Conservation (phyloP, 2,329 filamentous ascomycete genomes). For the Zymoseptoria tritici region DNA sequence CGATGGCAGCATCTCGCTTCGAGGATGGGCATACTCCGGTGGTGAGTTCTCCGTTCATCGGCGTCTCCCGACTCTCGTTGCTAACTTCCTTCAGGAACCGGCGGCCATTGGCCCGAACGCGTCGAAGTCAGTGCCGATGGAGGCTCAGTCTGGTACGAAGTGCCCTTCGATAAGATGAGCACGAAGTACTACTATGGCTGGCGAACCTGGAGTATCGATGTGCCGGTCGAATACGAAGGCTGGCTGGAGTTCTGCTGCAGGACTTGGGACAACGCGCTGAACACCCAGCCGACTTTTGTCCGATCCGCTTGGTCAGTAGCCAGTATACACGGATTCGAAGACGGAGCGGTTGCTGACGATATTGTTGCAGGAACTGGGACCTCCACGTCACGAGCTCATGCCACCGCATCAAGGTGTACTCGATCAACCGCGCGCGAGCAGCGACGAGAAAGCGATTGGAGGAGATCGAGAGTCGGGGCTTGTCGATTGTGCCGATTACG, state of each 20-base stretch:
- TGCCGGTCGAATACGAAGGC: slow-evolving; percentile 49
- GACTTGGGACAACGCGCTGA: slow-evolving; percentile 41
- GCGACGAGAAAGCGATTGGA: slow-evolving; percentile 45
- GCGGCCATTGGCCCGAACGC: slow-evolving; percentile 45
- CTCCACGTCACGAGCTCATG: slow-evolving; percentile 58
- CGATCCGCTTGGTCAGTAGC: slow-evolving; percentile 35
- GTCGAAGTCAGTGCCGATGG: slow-evolving; percentile 59
- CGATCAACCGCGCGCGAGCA: slow-evolving; percentile 49
- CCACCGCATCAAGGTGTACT: slow-evolving; percentile 56
- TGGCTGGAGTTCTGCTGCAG: slow-evolving; percentile 41
- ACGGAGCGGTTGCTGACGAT: slow-evolving; percentile 2
- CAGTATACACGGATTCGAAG: neutral
- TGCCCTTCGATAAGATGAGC: slow-evolving; percentile 53
- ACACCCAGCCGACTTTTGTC: slow-evolving; percentile 40
- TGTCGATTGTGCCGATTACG: slow-evolving; percentile 48
- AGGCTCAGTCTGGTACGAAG: slow-evolving; percentile 57
- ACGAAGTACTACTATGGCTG: slow-evolving; percentile 58
- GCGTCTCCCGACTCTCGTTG: neutral
- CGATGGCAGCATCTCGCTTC: slow-evolving; percentile 49
- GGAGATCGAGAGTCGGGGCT: slow-evolving; percentile 43
- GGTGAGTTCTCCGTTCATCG: neutral
- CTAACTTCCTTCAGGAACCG: slow-evolving; percentile 8
- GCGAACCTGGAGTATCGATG: slow-evolving; percentile 55
- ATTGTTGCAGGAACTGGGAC: slow-evolving; percentile 50
- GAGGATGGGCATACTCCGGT: slow-evolving; percentile 40